Percentiles rank a stretch among this genome's conserved stretches.
Conservation (phyloP, 257 asterid species). For the Haberlea rhodopensis region DNA sequence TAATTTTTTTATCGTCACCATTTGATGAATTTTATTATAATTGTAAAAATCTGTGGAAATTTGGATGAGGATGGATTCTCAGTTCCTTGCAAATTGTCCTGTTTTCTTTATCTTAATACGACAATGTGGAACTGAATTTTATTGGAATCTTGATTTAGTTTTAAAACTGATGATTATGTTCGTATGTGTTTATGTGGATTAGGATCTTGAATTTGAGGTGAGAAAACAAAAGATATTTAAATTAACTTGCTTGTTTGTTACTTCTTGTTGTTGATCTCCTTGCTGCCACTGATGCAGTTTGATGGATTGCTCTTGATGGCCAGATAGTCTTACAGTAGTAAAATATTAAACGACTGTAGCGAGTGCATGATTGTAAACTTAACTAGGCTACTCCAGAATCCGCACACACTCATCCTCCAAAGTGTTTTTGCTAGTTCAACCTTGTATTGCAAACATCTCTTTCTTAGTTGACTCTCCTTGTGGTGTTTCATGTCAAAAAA, state of each 20-base stretch:
- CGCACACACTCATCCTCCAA: background rate
- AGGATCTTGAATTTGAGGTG: background rate
- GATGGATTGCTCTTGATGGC: background rate
- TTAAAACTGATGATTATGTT: background rate
- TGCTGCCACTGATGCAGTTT: background rate
- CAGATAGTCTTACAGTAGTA: background rate
- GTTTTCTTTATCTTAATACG: too few relatives aligned
- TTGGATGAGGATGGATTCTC: background rate
- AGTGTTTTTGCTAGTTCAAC: background rate
- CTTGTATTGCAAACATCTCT: slow-evolving; percentile 2
- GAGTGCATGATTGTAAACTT: too few relatives aligned
- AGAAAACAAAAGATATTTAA: slow-evolving; percentile 7
- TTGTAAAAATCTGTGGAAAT: background rate
- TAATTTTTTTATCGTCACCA: too few relatives aligned
- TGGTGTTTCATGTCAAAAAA: background rate
- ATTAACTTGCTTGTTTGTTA: background rate
- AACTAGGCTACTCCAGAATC: background rate
- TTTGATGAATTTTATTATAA: too few relatives aligned
- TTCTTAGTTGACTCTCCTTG: background rate
- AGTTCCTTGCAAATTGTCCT: too few relatives aligned
- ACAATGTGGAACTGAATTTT: too few relatives aligned
- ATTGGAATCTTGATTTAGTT: background rate
- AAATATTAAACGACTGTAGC: too few relatives aligned
- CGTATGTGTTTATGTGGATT: background rate
- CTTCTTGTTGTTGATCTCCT: background rate